These are phyloP conservation scores for Parafenestella ontariensis DNA, from an alignment of 2,329 filamentous ascomycete genomes.

Conservation along the genomic window DNA sequence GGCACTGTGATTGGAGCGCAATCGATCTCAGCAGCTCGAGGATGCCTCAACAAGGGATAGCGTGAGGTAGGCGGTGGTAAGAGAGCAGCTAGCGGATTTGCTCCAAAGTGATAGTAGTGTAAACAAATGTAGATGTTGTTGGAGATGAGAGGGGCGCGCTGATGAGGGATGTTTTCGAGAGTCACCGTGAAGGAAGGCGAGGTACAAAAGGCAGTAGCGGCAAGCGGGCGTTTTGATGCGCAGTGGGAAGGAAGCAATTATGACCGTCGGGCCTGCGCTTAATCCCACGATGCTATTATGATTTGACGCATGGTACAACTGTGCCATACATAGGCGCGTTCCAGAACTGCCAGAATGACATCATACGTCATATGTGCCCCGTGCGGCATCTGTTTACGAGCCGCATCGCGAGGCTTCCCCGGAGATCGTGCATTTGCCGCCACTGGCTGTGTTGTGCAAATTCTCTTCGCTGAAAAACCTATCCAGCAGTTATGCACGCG, in stretches of 20 bases:
- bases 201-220: slow-evolving; percentile 5
- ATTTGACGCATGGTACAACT: slow-evolving; percentile 12
- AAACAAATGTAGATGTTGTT: slow-evolving; percentile 16
- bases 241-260: slow-evolving; percentile 23
- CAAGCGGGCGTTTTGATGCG: slow-evolving; percentile 2
- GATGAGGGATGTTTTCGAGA: neutral
- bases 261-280: slow-evolving; percentile 9
- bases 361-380: slow-evolving; percentile 13
- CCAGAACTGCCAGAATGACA: slow-evolving; percentile 14
- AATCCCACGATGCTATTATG: slow-evolving; percentile 15
- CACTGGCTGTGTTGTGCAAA: slow-evolving; percentile 3
- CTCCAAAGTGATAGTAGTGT: slow-evolving; percentile 5
- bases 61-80: slow-evolving; percentile 20
- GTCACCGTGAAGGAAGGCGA: neutral
- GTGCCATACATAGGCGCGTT: neutral
- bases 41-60: slow-evolving; percentile 32
- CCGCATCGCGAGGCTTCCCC: slow-evolving; percentile 10
- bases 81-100: slow-evolving; percentile 11
- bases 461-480: too few species aligned
- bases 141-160: slow-evolving; percentile 5
- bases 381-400: slow-evolving; percentile 22
- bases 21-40: slow-evolving; percentile 17
- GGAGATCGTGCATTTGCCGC: slow-evolving; percentile 7
- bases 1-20: slow-evolving; percentile 42
- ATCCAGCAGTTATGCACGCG: neutral